Conservation (phyloP, 805 yeast genomes). For the Saccharomycopsis fibuligera region DNA sequence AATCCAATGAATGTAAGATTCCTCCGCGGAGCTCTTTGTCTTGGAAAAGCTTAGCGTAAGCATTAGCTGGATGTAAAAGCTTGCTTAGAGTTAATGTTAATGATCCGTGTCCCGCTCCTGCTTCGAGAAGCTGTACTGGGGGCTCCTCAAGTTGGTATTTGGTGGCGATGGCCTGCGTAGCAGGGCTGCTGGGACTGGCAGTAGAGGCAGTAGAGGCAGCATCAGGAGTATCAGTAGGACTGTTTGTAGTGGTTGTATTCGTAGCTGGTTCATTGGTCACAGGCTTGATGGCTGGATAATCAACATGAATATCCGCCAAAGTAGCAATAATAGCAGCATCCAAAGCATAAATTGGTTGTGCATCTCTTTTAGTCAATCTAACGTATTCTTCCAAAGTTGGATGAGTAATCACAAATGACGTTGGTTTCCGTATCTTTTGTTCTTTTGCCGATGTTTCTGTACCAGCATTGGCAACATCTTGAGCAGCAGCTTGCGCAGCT, state of each 20-base stretch:
- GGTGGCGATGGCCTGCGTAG: background rate
- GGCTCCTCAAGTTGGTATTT: slow-evolving; percentile 10
- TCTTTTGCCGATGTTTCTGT: background rate
- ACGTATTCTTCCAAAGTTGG: slow-evolving; percentile 46
- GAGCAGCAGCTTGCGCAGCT: too few relatives aligned
- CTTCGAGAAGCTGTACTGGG: slow-evolving; percentile 41
- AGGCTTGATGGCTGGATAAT: slow-evolving; percentile 29
- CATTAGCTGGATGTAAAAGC: slow-evolving; percentile 39
- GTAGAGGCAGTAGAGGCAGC: background rate
- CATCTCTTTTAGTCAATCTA: slow-evolving; percentile 34
- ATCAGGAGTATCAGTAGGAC: background rate
- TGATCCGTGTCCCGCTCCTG: slow-evolving; percentile 54
- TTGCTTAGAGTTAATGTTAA: slow-evolving; percentile 38
- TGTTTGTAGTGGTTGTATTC: slow-evolving; percentile 10
- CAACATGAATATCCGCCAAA: slow-evolving; percentile 41
- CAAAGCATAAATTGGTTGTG: slow-evolving; percentile 45
- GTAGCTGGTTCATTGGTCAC: background rate
- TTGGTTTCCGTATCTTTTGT: background rate
- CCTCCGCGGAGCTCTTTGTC: slow-evolving; percentile 33
- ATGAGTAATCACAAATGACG: background rate
- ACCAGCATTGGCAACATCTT: background rate
- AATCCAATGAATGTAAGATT: slow-evolving; percentile 40
- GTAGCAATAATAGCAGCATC: slow-evolving; percentile 44
- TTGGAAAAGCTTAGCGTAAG: slow-evolving; percentile 27
- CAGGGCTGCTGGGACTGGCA: background rate